Evolutionary conservation across 1,284 basidiomycete genomes (phyloP), one percentile per base, ranked within the genome.

Genomic region (Malassezia pachydermatis): DNA sequence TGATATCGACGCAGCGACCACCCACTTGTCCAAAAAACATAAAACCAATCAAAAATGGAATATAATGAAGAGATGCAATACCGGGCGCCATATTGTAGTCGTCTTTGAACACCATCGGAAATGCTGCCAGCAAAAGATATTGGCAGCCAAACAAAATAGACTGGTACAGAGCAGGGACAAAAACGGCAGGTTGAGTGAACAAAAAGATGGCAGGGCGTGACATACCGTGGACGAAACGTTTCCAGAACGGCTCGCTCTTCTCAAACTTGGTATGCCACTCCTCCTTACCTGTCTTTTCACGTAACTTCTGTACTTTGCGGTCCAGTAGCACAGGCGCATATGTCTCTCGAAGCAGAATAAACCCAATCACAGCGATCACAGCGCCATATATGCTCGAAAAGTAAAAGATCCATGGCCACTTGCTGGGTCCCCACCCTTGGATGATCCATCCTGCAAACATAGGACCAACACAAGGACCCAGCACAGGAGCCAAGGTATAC

Each of bases 41-140:
- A 36, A 67, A 72, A 6, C 67, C 70, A 16, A 69, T 37, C 9
- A 48, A 48, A 2, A 84, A 75, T 1, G 82, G 77, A 48, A 84
- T 75, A 59, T 83, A 84, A 55, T 81, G 73, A 23, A 81, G 66
- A 0, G 79, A 82, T 0, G 80, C 77, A 40, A 84, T 81, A 0
- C 75, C 75, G 9, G 63, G 60, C 3, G 54, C 54, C 57, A 76
- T 63, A 25, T 70, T 58, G 57, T 77, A 78, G 13, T 39, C 79
- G 77, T 33, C 76, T 64, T 2, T 63, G 52, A 68, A 86, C 20
- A 84, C 83, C 0, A 68, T 56, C 0, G 81, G 78, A 17, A 86
- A 81, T 0, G 78, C 81, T 0, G 82, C 83, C 36, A 85, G 72
- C 58, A 83, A 75, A 7, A 82, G 54, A 55, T 77, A 78, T 35